Conservation (phyloP, 2,329 filamentous ascomycete species). For the Fonsecaea monophora region DNA sequence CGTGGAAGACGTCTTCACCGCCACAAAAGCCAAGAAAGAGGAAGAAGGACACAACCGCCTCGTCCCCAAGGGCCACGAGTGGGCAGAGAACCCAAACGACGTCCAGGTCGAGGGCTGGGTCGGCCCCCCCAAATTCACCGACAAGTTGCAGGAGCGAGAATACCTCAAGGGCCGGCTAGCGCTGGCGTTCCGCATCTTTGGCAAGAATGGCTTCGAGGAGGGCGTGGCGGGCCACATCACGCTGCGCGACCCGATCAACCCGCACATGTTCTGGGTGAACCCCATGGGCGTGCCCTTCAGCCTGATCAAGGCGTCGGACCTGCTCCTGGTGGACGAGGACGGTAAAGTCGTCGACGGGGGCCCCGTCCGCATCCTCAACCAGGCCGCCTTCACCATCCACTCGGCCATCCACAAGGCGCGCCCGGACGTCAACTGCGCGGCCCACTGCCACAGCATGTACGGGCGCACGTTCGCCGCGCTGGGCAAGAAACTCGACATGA, state of each 20-base stretch:
- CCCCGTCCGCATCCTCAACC: slow-evolving; percentile 48
- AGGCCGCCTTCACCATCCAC: slow-evolving; percentile 66
- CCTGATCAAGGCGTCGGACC: slow-evolving; percentile 49
- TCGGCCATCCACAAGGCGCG: slow-evolving; percentile 64
- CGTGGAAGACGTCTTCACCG: no score
- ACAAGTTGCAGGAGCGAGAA: slow-evolving; percentile 48
- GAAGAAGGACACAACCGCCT: no score
- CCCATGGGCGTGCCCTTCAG: slow-evolving; percentile 32
- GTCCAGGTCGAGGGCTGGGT: no score
- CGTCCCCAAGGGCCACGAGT: no score
- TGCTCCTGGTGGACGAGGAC: slow-evolving; percentile 49
- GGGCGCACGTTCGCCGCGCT: slow-evolving; percentile 68
- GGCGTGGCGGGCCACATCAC: slow-evolving; percentile 67
- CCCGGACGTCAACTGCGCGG: slow-evolving; percentile 64
- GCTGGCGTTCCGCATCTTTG: slow-evolving; percentile 65
- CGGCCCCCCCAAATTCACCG: slow-evolving; percentile 19
- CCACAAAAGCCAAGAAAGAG: no score
- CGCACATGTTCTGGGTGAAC: slow-evolving; percentile 58
- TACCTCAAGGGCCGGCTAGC: slow-evolving; percentile 54
- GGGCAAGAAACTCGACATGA: slow-evolving; percentile 64
- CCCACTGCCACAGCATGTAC: slow-evolving; percentile 65
- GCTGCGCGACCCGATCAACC: slow-evolving; percentile 60
- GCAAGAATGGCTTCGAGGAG: slow-evolving; percentile 64
- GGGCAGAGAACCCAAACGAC: no score
- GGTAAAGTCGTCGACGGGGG: slow-evolving; percentile 51